Percentiles rank a stretch among this genome's conserved stretches.
These are phyloP conservation scores for Boletus sp. DNA, from an alignment of 768 basidiomycete genomes.

Conservation along the genomic window DNA sequence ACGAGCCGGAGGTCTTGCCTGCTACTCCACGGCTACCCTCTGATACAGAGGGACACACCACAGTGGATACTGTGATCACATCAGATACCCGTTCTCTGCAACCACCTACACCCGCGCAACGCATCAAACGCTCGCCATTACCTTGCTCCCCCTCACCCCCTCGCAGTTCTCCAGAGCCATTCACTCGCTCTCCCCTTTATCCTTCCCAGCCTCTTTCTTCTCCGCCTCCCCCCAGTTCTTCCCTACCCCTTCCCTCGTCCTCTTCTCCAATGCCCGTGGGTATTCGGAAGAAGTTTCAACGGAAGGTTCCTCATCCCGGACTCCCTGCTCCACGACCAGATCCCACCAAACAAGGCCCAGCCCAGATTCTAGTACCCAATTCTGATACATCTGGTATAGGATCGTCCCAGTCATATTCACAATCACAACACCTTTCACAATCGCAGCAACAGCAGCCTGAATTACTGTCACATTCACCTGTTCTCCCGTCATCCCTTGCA, in stretches of 20 bases:
- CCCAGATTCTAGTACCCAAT: conserved; percentile 52
- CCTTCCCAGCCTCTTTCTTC: conserved; percentile 9
- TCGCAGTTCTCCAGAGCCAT: conserved; percentile 8
- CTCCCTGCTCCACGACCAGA: conserved; percentile 33
- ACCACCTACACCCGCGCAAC: conserved; percentile 32
- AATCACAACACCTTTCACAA: conserved; percentile 23
- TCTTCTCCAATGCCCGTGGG: conserved; percentile 3
- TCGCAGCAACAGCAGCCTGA: conserved; percentile 31
- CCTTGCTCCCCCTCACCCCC: conserved; percentile 4
- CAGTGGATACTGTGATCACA: background rate
- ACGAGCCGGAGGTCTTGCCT: conserved; percentile 2
- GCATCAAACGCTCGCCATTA: conserved; percentile 6
- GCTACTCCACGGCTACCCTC: background rate
- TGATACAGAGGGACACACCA: conserved; percentile 15
- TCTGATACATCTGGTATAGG: conserved; percentile 49
- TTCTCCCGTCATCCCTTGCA: conserved; percentile 19
- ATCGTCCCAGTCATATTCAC: conserved; percentile 34
- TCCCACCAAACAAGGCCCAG: conserved; percentile 33
- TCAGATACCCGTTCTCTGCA: conserved; percentile 17
- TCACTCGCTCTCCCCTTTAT: background rate
- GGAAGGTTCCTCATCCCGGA: conserved; percentile 48
- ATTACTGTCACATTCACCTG: conserved; percentile 4
- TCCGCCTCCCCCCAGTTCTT: conserved; percentile 14
- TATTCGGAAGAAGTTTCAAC: conserved; percentile 32
- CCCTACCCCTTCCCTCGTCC: conserved; percentile 6